Evolutionary conservation across 1,284 basidiomycete genomes (phyloP).

Genomic region (Leucoagaricus sp.): DNA sequence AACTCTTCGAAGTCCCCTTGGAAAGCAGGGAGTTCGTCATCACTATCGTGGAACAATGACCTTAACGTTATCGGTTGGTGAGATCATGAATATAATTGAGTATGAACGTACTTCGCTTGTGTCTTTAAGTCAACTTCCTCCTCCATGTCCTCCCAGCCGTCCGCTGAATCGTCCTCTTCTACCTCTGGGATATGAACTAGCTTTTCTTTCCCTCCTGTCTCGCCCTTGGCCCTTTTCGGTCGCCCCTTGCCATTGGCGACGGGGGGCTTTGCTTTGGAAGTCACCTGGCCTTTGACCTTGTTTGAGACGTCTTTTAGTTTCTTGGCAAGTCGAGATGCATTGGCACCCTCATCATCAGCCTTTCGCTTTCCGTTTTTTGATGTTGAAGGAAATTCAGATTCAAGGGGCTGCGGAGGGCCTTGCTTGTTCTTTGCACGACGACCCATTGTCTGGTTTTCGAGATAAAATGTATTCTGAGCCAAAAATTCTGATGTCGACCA

Average conservation of each 20-base stretch:
- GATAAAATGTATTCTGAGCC: not conserved
- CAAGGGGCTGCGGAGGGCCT: conserved; percentile 68
- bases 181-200: not conserved
- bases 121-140: conserved; percentile 38
- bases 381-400: conserved; percentile 38
- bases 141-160: conserved; percentile 70
- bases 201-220: conserved; percentile 6
- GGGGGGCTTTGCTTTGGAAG: conserved; percentile 18
- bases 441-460: conserved; percentile 59
- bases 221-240: conserved; percentile 7
- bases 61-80: conserved; percentile 27
- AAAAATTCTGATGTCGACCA: conserved; percentile 16
- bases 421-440: conserved; percentile 93
- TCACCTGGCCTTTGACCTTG: conserved; percentile 28
- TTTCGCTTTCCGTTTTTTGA: conserved; percentile 76
- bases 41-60: conserved; percentile 51
- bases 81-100: conserved; percentile 10
- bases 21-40: conserved; percentile 30
- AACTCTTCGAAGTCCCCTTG: conserved; percentile 31
- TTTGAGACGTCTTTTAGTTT: conserved; percentile 50
- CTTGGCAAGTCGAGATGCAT: conserved; percentile 49
- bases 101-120: conserved; percentile 41
- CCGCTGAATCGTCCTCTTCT: conserved; percentile 26
- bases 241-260: conserved; percentile 18
- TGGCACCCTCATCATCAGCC: conserved; percentile 51